Percentiles rank a stretch among this genome's conserved stretches.
Conservation (phyloP, 768 basidiomycete species). For the Candolleomyces efflorescens region DNA sequence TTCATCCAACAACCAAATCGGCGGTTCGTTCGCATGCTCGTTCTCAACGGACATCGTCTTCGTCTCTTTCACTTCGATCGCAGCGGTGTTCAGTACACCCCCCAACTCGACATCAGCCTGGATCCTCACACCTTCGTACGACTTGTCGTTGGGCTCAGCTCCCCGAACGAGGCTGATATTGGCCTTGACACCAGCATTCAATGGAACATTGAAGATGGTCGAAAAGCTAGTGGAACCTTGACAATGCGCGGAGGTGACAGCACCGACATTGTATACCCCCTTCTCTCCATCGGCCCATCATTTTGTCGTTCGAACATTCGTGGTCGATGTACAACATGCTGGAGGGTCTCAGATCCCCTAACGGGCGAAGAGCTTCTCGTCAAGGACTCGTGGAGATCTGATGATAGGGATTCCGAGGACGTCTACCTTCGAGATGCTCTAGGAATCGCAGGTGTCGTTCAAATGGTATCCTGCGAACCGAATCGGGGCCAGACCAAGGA, state of each 20-base stretch:
- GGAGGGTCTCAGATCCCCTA: background rate
- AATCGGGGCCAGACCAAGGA: background rate
- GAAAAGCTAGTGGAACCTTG: background rate
- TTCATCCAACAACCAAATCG: slow-evolving; percentile 2
- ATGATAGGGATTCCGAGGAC: background rate
- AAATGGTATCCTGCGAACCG: background rate
- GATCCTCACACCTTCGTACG: slow-evolving; percentile 1
- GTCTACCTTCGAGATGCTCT: background rate
- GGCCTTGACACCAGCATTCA: slow-evolving; percentile 2
- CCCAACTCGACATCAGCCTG: background rate
- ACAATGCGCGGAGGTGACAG: background rate
- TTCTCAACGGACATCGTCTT: background rate
- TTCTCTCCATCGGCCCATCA: background rate
- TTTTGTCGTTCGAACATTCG: background rate
- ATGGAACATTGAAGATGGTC: background rate
- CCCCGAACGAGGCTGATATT: background rate
- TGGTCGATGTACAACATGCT: background rate
- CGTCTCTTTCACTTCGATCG: slow-evolving; percentile 4
- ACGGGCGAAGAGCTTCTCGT: background rate
- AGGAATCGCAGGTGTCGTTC: background rate
- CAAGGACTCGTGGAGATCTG: background rate
- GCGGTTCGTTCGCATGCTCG: background rate
- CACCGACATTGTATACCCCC: background rate
- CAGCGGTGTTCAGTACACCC: background rate
- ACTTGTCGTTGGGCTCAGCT: background rate